A percentile compares a stretch with the other conserved stretches of the same genome.
Conservation (phyloP, 2,329 filamentous ascomycete genomes). For the Aschersonia sp. region DNA sequence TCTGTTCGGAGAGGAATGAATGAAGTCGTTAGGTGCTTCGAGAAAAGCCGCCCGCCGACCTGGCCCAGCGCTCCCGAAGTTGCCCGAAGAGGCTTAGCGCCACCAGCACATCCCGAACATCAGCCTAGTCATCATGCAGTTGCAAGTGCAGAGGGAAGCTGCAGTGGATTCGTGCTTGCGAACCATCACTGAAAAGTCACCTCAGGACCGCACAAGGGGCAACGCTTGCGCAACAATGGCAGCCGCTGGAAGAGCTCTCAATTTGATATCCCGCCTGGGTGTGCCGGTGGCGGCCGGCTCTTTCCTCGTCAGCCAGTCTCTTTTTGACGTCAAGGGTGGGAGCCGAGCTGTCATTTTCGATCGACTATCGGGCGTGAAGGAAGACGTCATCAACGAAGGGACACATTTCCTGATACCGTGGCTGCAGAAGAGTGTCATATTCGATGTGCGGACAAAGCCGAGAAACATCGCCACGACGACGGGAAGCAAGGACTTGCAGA, state of each 20-base stretch:
- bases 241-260: constrained; percentile 42
- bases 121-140: constrained; percentile 1
- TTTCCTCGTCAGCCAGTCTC: constrained; percentile 57
- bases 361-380: constrained; percentile 80
- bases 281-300: constrained; percentile 59
- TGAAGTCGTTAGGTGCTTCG: no score
- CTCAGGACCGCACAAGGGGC: not conserved
- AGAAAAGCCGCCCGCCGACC: no score
- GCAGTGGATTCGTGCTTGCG: no score
- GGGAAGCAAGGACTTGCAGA: constrained; percentile 97
- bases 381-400: constrained; percentile 83
- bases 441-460: constrained; percentile 94
- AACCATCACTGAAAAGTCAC: no score
- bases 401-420: constrained; percentile 94
- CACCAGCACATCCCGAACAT: constrained; percentile 8
- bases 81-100: constrained; percentile 20
- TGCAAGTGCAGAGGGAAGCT: no score
- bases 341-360: constrained; percentile 97
- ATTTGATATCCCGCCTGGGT: constrained; percentile 50
- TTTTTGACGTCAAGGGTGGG: constrained; percentile 96
- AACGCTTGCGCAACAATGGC: constrained; percentile 22
- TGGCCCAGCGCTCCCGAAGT: constrained; percentile 14
- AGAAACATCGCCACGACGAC: constrained; percentile 96
- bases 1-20: not conserved
- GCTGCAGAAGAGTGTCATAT: constrained; percentile 88